Percentiles rank a stretch among this genome's conserved stretches.
Conservation (phyloP, 768 basidiomycete genomes). For the Suillus plorans region DNA sequence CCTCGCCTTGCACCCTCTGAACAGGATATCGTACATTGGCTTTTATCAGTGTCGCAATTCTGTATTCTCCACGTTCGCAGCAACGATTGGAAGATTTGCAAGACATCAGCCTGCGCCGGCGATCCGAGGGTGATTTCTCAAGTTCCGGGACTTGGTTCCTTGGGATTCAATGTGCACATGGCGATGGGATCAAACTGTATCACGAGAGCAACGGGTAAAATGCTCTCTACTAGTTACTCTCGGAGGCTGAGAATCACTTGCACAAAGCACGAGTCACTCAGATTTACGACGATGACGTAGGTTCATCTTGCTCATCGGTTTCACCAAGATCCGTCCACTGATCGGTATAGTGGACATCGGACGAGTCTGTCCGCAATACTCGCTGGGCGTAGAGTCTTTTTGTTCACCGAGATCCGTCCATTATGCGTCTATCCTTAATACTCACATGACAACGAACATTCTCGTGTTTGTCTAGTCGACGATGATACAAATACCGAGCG, state of each 20-base stretch:
- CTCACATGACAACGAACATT: neutral
- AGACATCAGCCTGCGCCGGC: constrained; percentile 15
- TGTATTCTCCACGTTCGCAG: constrained; percentile 6
- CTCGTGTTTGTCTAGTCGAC: neutral
- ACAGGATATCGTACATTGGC: neutral
- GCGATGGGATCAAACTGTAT: constrained; percentile 20
- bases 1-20: constrained; percentile 5
- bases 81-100: constrained; percentile 14
- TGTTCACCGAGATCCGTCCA: no score
- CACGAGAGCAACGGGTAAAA: constrained; percentile 9
- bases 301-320: neutral
- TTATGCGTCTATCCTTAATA: neutral
- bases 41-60: constrained; percentile 9
- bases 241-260: neutral
- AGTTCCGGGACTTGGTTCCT: constrained; percentile 12
- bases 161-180: constrained; percentile 11
- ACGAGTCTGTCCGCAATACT: neutral
- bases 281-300: neutral
- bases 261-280: neutral
- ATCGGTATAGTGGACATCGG: neutral
- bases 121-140: constrained; percentile 6
- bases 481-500: neutral
- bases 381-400: no score
- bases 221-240: no score
- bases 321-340: neutral